Percentiles rank a stretch among this genome's conserved stretches.
Evolutionary conservation across 345 rosid genomes (phyloP).

Genomic region (Laguncularia racemosa): DNA sequence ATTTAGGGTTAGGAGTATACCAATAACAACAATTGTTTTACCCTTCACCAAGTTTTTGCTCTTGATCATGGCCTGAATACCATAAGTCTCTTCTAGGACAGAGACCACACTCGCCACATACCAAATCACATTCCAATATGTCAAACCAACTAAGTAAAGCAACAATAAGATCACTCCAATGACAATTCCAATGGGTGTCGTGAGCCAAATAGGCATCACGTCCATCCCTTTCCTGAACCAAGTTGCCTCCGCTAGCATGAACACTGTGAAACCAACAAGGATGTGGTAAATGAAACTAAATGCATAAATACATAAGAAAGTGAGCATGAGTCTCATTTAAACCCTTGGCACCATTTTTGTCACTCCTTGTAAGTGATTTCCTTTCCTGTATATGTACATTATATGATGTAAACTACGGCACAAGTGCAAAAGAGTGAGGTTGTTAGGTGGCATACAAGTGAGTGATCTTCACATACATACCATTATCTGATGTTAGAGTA

Average conservation of each 20-base stretch:
- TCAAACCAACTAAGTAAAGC: conserved; percentile 16
- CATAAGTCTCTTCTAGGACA: conserved; percentile 36
- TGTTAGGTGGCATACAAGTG: conserved; percentile 21
- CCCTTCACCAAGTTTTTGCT: conserved; percentile 31
- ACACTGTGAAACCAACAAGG: conserved; percentile 3
- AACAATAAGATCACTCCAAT: background rate
- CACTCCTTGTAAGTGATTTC: conserved; percentile 27
- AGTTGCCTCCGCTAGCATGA: no score
- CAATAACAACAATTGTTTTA: conserved; percentile 19
- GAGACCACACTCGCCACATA: conserved; percentile 46
- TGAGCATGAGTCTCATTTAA: conserved; percentile 44
- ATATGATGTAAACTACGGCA: conserved; percentile 36
- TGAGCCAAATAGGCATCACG: background rate
- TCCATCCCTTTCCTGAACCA: no score
- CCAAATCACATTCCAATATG: conserved; percentile 32
- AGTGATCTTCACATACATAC: conserved; percentile 22
- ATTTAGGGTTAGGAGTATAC: conserved; percentile 15
- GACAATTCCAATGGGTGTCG: background rate
- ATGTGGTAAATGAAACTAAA: conserved; percentile 17
- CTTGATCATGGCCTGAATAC: conserved; percentile 39
- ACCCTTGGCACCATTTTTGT: conserved; percentile 35
- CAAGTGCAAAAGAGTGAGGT: conserved; percentile 43
- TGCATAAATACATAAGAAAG: conserved; percentile 28
- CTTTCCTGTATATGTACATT: conserved; percentile 29
- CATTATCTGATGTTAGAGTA: conserved; percentile 15